Evolutionary conservation across 1,284 basidiomycete species (phyloP), one percentile per base, ranked within the genome.

Genomic region (Boletus subluridellus): DNA sequence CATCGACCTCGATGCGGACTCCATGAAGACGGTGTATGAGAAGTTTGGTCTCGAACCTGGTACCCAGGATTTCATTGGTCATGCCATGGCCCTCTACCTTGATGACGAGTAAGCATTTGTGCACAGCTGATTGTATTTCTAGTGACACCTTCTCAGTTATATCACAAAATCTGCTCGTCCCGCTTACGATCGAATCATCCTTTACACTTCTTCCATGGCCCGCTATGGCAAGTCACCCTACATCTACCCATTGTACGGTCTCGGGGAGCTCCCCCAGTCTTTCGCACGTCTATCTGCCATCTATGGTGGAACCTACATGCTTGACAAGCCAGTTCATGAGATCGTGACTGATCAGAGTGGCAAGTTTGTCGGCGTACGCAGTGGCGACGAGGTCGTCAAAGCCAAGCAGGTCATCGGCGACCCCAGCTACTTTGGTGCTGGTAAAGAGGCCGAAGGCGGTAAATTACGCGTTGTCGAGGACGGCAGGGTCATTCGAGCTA

Each of bases 291-390:
- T 98, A 58, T 95, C 92, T 65, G 97, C 97, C 67, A 98, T 99
- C 74, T 98, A 99, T 74, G 97, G 97, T 55, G 97, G 97, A 54
- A 99, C 97, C 17, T 99, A 99, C 80, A 99, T 99, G 97, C 89
- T 99, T 59, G 95, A 98, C 82, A 99, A 99, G 80, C 82, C 82
- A 59, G 90, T 98, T 67, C 89, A 98, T 64, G 86, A 93, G 74
- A 94, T 99, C 69, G 89, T 98, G 61, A 90, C 90, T 52, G 91
- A 90, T 70, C 70, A 77, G 10, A 85, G 89, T 60, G 97, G 97
- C 70, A 93, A 92, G 74, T 98, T 99, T 69, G 82, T 91, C 54
- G 96, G 97, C 57, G 97, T 99, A 46, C 90, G 89, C 46, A 91
- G 89, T 66, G 95, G 87, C 44, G 82, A 84, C 9, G 97, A 99